These are phyloP conservation scores for Trichoderma erinaceum DNA, from an alignment of 495 filamentous ascomycete species.

Conservation along the genomic window DNA sequence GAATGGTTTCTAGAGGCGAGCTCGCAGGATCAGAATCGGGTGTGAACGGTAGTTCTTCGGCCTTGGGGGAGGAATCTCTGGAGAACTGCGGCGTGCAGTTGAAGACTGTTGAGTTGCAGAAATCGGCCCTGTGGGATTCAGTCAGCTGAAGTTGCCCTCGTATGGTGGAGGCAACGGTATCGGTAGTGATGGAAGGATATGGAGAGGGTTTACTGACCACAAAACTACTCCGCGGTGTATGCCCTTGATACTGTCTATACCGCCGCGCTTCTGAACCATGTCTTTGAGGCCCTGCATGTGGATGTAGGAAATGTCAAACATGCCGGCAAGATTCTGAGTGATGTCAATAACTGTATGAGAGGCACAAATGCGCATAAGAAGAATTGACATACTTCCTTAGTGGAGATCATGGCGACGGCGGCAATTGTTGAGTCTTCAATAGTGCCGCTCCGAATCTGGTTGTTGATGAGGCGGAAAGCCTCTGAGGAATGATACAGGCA, in stretches of 20 bases:
- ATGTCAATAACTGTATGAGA: background rate
- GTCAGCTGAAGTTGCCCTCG: background rate
- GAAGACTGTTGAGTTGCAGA: background rate
- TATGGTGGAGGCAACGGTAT: background rate
- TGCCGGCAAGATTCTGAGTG: background rate
- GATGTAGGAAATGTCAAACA: background rate
- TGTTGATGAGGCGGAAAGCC: background rate
- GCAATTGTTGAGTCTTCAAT: background rate
- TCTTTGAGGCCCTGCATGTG: constrained; percentile 6
- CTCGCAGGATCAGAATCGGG: too few relatives aligned
- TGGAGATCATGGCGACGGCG: background rate
- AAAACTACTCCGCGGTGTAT: background rate
- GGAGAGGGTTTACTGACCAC: background rate
- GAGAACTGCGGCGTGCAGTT: background rate
- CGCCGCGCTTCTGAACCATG: background rate
- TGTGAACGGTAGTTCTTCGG: background rate
- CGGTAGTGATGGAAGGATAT: background rate
- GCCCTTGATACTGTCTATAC: background rate
- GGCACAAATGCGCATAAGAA: background rate
- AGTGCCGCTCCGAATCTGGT: background rate
- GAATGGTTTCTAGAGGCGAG: background rate
- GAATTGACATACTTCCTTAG: background rate
- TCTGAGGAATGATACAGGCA: background rate
- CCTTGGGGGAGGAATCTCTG: background rate
- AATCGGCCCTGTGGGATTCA: background rate